Evolutionary conservation across 1,284 basidiomycete genomes (phyloP).

Genomic region (Hemileccinum hortonii): DNA sequence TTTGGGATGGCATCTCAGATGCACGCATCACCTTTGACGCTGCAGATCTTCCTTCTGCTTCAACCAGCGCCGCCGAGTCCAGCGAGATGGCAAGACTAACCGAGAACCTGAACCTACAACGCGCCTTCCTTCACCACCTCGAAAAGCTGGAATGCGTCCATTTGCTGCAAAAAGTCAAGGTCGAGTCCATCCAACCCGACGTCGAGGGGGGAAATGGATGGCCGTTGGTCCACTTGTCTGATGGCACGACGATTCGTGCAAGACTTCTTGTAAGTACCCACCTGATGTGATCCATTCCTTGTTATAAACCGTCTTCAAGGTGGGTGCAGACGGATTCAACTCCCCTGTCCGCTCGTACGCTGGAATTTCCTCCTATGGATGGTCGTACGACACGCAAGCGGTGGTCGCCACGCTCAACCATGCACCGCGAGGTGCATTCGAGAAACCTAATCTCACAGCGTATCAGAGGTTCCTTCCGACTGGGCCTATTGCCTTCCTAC

Average conservation of each 20-base stretch:
- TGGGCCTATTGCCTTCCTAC: conserved; percentile 94
- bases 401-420: conserved; percentile 89
- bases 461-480: conserved; percentile 96
- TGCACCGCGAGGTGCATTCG: conserved; percentile 54
- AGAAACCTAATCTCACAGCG: conserved; percentile 74
- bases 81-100: conserved; percentile 76
- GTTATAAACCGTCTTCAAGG: conserved; percentile 43
- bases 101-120: conserved; percentile 90
- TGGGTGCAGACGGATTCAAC: conserved; percentile 95
- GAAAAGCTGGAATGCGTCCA: conserved; percentile 44
- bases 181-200: conserved; percentile 57
- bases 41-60: conserved; percentile 40
- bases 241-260: conserved; percentile 61
- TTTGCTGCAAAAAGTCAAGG: conserved; percentile 67
- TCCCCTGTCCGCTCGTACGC: conserved; percentile 91
- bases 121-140: conserved; percentile 68
- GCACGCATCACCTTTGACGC: conserved; percentile 75
- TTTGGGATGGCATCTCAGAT: conserved; percentile 87
- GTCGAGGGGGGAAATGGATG: conserved; percentile 49
- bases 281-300: conserved; percentile 2
- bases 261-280: conserved; percentile 63
- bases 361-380: conserved; percentile 85
- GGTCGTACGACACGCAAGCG: conserved; percentile 88
- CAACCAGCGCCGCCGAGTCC: conserved; percentile 29
- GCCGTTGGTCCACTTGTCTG: conserved; percentile 73